Evolutionary conservation across 257 asterid genomes (phyloP).

Genomic region (Scutellaria barbata): DNA sequence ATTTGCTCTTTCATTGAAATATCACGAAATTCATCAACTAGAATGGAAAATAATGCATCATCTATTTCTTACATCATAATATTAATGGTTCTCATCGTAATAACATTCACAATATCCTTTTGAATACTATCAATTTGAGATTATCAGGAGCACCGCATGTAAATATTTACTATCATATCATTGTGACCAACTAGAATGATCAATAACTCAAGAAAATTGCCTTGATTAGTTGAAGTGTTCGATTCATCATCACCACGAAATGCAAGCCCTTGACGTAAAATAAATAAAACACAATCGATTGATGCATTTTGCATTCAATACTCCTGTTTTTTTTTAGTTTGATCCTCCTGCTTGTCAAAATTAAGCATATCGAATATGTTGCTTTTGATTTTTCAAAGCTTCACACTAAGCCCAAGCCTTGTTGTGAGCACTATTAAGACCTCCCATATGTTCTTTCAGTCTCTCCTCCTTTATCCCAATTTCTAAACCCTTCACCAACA

Average conservation of each 20-base stretch:
- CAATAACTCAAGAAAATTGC: conserved; percentile 15
- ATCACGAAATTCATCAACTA: conserved; percentile 2
- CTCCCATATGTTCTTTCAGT: too few species aligned
- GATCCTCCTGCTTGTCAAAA: too few species aligned
- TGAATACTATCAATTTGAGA: background rate
- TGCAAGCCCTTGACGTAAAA: background rate
- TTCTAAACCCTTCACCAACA: too few species aligned
- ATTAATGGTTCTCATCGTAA: background rate
- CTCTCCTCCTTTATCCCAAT: background rate
- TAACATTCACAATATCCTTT: conserved; percentile 2
- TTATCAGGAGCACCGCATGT: too few species aligned
- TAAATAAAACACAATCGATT: background rate
- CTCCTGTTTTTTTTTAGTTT: conserved; percentile 1
- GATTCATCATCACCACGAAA: conserved; percentile 26
- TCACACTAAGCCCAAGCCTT: background rate
- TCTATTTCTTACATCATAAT: too few species aligned
- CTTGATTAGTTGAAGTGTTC: background rate
- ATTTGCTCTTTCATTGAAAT: background rate
- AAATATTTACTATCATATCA: too few species aligned
- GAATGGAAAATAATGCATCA: too few species aligned
- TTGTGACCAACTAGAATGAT: background rate
- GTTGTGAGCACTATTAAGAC: background rate
- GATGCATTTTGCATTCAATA: conserved; percentile 19
- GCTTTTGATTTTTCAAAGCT: background rate
- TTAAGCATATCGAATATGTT: too few species aligned